phyloP scores from a whole-genome alignment of 352 stramenopile genomes.

The Achlya hypogyna region DNA sequence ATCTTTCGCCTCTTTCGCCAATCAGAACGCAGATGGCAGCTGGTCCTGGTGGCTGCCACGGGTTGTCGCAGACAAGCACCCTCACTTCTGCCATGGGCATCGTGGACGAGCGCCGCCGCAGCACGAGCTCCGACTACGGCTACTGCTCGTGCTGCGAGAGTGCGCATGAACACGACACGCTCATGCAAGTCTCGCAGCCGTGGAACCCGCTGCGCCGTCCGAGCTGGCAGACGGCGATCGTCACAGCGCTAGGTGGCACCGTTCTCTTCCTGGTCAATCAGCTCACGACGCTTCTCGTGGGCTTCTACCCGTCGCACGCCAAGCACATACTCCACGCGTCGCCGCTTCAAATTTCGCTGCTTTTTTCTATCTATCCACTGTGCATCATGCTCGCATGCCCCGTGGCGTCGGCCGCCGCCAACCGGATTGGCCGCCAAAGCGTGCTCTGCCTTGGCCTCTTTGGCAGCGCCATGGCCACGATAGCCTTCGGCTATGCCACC shows the following conservation, averaged over 20 bases:
- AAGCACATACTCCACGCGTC: conserved; percentile 37
- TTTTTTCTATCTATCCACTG: conserved; percentile 65
- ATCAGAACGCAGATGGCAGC: background rate
- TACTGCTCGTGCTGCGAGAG: conserved; percentile 29
- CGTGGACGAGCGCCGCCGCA: conserved; percentile 28
- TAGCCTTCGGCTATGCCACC: conserved; percentile 50
- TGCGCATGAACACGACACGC: conserved; percentile 35
- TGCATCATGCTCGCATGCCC: conserved; percentile 69
- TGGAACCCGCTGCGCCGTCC: conserved; percentile 41
- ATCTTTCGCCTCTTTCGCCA: too few relatives aligned
- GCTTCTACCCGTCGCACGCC: conserved; percentile 60
- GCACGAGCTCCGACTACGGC: conserved; percentile 27
- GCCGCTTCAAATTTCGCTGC: conserved; percentile 40
- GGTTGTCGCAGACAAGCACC: background rate
- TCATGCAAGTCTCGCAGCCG: conserved; percentile 52
- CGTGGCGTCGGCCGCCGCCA: conserved; percentile 35
- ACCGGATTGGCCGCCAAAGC: conserved; percentile 42
- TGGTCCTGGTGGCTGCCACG: background rate
- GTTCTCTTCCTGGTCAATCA: conserved; percentile 67
- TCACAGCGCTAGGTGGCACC: conserved; percentile 39
- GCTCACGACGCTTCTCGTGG: conserved; percentile 61
- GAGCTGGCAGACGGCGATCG: conserved; percentile 32
- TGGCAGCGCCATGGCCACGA: conserved; percentile 47
- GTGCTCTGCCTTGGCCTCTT: conserved; percentile 61
- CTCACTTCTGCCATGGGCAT: background rate